Conservation (phyloP, 129 eudicot genomes). For the Dittrichia graveolens region DNA sequence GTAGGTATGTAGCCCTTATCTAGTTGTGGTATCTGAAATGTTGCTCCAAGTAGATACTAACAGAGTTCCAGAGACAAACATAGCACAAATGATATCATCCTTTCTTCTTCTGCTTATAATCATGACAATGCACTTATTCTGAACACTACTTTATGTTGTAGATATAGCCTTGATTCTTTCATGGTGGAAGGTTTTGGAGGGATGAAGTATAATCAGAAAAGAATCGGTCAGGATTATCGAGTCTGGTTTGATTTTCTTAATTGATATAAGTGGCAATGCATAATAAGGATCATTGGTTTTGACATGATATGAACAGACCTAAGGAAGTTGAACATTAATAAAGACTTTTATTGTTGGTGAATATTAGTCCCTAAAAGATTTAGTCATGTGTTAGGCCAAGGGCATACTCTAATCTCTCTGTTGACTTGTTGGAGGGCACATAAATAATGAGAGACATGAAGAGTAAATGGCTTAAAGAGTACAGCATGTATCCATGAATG, state of each 20-base stretch:
- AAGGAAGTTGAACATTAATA: not conserved
- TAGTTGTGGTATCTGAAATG: not conserved
- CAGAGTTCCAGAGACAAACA: not conserved
- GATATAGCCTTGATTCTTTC: not conserved
- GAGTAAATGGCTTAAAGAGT: constrained; percentile 7
- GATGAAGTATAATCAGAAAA: not conserved
- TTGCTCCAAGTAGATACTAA: constrained; percentile 1
- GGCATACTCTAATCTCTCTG: not conserved
- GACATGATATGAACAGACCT: not conserved
- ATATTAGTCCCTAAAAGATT: not conserved
- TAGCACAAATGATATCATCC: not conserved
- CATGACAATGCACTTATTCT: not conserved
- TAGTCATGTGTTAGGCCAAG: not conserved
- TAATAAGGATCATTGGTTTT: not conserved
- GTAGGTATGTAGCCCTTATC: constrained; percentile 4
- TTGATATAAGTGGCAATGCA: not conserved
- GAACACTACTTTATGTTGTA: not conserved
- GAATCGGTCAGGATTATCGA: constrained; percentile 5
- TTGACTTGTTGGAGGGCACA: not conserved
- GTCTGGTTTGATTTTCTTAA: not conserved
- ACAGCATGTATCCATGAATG: not conserved
- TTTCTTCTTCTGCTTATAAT: not conserved
- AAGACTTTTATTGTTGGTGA: not conserved
- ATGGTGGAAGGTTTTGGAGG: constrained; percentile 5
- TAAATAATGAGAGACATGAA: not conserved